Percentiles rank a stretch among this genome's conserved stretches.
These are phyloP conservation scores for Myxozyma melibiosi DNA, from an alignment of 805 yeast species.

Conservation along the genomic window DNA sequence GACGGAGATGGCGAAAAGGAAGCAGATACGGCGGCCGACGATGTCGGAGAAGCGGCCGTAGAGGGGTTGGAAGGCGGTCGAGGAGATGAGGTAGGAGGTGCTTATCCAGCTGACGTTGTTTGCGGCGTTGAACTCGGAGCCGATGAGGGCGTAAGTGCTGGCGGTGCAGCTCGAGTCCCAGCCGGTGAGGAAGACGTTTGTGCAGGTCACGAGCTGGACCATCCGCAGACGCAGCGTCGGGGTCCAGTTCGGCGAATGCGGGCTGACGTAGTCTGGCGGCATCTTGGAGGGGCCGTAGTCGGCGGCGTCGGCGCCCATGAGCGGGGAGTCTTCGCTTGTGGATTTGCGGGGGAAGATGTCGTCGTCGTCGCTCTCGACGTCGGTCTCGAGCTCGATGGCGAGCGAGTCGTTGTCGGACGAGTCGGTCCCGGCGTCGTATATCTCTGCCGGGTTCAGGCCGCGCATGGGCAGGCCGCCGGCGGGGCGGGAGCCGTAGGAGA, in stretches of 20 bases:
- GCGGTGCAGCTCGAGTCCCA: constrained; percentile 55
- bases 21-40: constrained; percentile 38
- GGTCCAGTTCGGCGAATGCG: constrained; percentile 31
- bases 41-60: constrained; percentile 69
- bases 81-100: constrained; percentile 62
- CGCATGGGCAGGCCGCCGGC: constrained; percentile 2
- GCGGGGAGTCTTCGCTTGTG: constrained; percentile 17
- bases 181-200: constrained; percentile 50
- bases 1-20: constrained; percentile 42
- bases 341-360: constrained; percentile 17
- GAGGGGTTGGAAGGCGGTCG: constrained; percentile 67
- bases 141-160: constrained; percentile 52
- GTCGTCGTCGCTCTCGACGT: constrained; percentile 23
- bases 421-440: constrained; percentile 29
- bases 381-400: constrained; percentile 34
- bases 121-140: constrained; percentile 53
- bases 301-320: constrained; percentile 8
- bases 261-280: constrained; percentile 30
- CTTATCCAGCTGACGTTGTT: constrained; percentile 65
- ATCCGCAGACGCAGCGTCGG: constrained; percentile 34
- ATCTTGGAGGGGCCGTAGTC: constrained; percentile 10
- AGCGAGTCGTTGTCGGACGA: constrained; percentile 32
- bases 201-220: constrained; percentile 36
- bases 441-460: constrained; percentile 28
- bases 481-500: constrained; percentile 22